phyloP scores from a whole-genome alignment of 768 basidiomycete genomes.

The Pleurotus pulmonarius region DNA sequence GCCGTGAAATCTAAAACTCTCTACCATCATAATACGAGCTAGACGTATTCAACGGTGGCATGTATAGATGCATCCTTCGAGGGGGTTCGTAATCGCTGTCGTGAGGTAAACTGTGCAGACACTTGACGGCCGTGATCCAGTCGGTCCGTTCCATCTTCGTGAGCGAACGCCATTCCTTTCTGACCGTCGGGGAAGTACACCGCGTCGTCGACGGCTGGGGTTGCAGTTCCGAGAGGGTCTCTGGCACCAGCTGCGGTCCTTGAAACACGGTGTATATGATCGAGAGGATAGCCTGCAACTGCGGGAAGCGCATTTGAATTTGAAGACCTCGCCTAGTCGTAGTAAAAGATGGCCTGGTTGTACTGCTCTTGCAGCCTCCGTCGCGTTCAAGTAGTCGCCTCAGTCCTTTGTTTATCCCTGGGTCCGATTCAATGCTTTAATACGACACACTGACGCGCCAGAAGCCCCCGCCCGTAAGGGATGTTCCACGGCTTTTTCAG shows the following conservation, averaged over 20 bases:
- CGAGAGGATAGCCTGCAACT: background rate
- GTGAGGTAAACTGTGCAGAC: conserved; percentile 14
- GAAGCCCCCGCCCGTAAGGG: too few relatives aligned
- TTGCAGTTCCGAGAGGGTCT: too few relatives aligned
- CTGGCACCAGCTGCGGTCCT: background rate
- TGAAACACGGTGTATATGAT: background rate
- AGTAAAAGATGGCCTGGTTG: too few relatives aligned
- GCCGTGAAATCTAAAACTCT: background rate
- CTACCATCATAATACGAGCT: conserved; percentile 18
- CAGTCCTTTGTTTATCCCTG: too few relatives aligned
- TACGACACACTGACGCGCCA: too few relatives aligned
- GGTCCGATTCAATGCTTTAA: too few relatives aligned
- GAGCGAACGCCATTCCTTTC: conserved; percentile 12
- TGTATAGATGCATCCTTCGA: conserved; percentile 10
- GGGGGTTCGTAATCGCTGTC: conserved; percentile 1
- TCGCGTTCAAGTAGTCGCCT: too few relatives aligned
- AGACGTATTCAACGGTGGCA: conserved; percentile 14
- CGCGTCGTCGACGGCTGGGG: background rate
- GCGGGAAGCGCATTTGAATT: background rate
- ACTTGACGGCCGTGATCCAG: conserved; percentile 13
- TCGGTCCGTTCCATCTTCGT: background rate
- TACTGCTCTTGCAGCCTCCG: too few relatives aligned
- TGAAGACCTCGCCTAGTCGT: too few relatives aligned
- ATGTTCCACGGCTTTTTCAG: too few relatives aligned
- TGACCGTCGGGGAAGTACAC: conserved; percentile 9